Base-by-base conservation (phyloP, 2,329 filamentous ascomycete species). In the Fusarium chlamydosporum region DNA sequence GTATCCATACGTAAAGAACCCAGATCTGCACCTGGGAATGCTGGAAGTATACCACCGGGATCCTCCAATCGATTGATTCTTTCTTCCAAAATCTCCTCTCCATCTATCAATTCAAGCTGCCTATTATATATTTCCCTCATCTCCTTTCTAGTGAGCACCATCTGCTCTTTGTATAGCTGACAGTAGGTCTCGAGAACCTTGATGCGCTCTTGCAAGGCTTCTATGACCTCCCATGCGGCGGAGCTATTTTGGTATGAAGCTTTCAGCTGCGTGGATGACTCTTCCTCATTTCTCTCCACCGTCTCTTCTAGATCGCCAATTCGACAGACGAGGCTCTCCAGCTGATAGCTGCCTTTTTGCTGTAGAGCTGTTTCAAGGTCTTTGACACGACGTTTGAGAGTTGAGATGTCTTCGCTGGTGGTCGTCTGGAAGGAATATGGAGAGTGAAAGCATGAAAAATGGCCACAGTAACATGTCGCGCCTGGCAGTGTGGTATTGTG, bases 381-480 rank as follows among this genome's bases (percentile, higher is more conserved):
- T 23, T 20, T n/a, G 0, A 65, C 61, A 9, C 61, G 31, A 13
- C 29, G 29, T 16, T 65, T 65, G 1, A 65, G 41, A 7, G 8
- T 8, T 5, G 43, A 9, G 0, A 65, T 7, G 15, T 65, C 61
- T 0, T 65, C 61, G 3, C 37, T 65, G 1, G 61, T 65, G 1
- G 61, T 53, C 2, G 38, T 65, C 31, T 51, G 53, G 0, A 57
- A 53, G 6, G 46, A 26, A 16, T 61, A n/a, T 0, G 61, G 42
- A 6, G 61, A 65, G 29, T 65, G 61, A 6, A 65, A 65, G 23
- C 61, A 65, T 11, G 61, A 64, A 27, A 65, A 65, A 15, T 65
- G 61, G 0, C 61, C 61, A 2, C 61, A 65, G 11, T 65, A 65
- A 0, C 61, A 65, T 13, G 61, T 65, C 1, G 61, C 61, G 3